Percentiles rank a stretch among this genome's conserved stretches.
Evolutionary conservation across 2,329 filamentous ascomycete genomes (phyloP).

Genomic region (Sarocladium oryzae): DNA sequence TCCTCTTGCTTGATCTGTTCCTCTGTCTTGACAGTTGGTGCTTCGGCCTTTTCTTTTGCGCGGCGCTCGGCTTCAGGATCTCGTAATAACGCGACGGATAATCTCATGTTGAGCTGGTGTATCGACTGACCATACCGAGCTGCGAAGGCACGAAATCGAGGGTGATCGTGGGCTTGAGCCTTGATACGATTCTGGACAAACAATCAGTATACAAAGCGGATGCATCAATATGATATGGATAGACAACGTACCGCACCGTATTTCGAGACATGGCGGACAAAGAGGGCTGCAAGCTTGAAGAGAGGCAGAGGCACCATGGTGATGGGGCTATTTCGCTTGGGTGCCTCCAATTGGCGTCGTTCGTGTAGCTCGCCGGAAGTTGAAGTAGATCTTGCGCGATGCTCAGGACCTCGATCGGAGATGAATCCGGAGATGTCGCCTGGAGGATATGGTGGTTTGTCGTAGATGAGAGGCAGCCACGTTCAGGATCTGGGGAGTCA

Average conservation of each 20-base stretch:
- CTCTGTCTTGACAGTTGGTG: constrained; percentile 59
- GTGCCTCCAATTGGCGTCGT: neutral
- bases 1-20: constrained; percentile 53
- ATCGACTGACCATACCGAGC: constrained; percentile 57
- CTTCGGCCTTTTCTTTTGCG: constrained; percentile 56
- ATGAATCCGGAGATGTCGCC: too few species aligned
- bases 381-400: neutral
- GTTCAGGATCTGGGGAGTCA: constrained; percentile 5
- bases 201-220: constrained; percentile 13
- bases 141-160: constrained; percentile 52
- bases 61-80: constrained; percentile 50
- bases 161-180: constrained; percentile 57
- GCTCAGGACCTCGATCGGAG: too few species aligned
- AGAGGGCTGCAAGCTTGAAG: constrained; percentile 60
- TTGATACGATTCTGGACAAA: constrained; percentile 55
- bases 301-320: constrained; percentile 59
- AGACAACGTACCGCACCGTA: constrained; percentile 55
- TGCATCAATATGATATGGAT: neutral
- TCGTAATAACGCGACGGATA: constrained; percentile 53
- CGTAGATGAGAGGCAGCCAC: too few species aligned
- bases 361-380: neutral
- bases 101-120: constrained; percentile 61
- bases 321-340: neutral
- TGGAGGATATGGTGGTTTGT: too few species aligned
- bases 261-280: constrained; percentile 60